Base-by-base conservation (phyloP, 2,329 filamentous ascomycete species). In the Penicillium sp. region DNA sequence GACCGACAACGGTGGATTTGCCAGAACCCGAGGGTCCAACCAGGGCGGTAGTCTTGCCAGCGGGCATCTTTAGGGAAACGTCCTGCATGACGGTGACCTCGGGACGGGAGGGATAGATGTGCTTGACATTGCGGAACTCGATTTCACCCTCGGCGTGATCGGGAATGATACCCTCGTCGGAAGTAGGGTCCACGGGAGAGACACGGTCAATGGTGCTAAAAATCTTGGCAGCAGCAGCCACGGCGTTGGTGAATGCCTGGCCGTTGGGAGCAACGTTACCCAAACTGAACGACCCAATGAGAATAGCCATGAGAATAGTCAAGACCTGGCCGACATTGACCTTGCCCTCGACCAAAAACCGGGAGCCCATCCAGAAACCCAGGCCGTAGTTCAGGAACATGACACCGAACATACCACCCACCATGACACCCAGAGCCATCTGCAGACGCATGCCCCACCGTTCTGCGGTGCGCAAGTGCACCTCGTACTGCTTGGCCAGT, bases 21-120 rank as follows among this genome's bases (percentile, higher is more conserved):
- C 95, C 95, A 42, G 91, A 96, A 11, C 94, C 95, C 11, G 94
- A 98, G 0, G 94, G 92, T 60, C 95, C 95, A 6, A 99, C 95
- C 7, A 99, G 81, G 1, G 95, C 95, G 2, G 94, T 97, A 19
- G 91, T 93, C 80, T 97, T 96, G 22, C 94, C 93, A 3, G 93
- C 91, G 1, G 93, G 92, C 40, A 98, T 89, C 0, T 84, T 77
- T 1, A 99, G 84, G 59, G 82, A 90, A 59, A 98, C 91, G 65
- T 89, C 87, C 45, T 95, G 82, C 88, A 98, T 94, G 42, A 98
- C 91, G 1, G 88, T 86, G 4, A 97, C 93, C 70, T 97, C 93
- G 0, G 93, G 92, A 13, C 95, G 87, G 6, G 93, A 97, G 4
- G 95, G 95, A 71, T 99, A 98, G 69, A 97, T 94, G 77, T 97